Base-by-base conservation (phyloP, 2,329 filamentous ascomycete species). In the Fusarium sp. region DNA sequence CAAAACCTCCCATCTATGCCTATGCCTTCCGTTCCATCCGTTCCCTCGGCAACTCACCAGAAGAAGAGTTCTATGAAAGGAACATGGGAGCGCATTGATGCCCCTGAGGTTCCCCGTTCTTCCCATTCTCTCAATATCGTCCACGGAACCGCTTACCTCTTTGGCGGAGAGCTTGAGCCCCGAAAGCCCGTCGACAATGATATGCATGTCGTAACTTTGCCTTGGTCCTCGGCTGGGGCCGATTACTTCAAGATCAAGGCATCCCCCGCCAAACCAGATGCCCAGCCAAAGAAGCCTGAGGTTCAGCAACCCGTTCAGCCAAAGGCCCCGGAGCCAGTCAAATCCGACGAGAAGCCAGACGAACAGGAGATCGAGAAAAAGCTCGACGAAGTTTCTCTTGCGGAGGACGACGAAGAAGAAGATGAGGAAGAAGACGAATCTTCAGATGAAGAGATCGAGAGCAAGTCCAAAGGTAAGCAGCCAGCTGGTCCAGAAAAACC, bases 121-220 rank as follows among this genome's bases (percentile, higher is more conserved):
- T 95, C 93, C 1, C 94, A 96, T 78, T 88, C 89, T 6, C 80
- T 95, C 74, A 88, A 93, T 47, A 86, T 92, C 50, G 80, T 91
- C 52, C 83, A 83, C 38, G 83, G 86, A 32, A 83, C 83, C 43
- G 87, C 88, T 46, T 92, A 90, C 81, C 86, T 97, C 76, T 97
- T 95, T 78, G 94, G 94, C 67, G 94, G 94, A 74, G 94, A 96
- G 80, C 82, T 91, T 64, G 83, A 85, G 50, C 87, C 92, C 6
- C 86, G 90, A 53, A 84, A 93, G 78, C 91, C 92, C 11, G 87
- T 92, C 63, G 93, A 95, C 82, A 94, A 94, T 78, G 86, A 90
- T 74, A 87, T 96, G 80, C 91, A 95, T 79, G 83, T 90, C 60
- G 78, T 96, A 52, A 86, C 86, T 2, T 82, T 94, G 28, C 88